phyloP scores from a whole-genome alignment of 2,329 filamentous ascomycete species.

The Neonectria hederae region DNA sequence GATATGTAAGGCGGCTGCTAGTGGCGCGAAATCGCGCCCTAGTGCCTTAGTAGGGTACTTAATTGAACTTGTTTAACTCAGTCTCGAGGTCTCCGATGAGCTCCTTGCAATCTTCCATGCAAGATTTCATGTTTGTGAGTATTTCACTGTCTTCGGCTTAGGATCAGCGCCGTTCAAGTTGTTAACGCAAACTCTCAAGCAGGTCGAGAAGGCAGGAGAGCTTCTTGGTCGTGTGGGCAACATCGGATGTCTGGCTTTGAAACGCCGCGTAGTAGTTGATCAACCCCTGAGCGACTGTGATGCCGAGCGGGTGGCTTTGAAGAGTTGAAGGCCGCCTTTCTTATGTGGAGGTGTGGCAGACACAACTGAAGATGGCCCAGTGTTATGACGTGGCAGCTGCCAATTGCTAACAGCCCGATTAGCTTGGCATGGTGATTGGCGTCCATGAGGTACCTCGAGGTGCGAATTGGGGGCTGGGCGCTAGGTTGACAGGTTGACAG shows the following conservation, averaged over 20 bases:
- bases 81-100: conserved; percentile 42
- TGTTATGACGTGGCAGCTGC: too few species aligned
- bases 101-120: conserved; percentile 41
- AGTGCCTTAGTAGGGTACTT: neutral
- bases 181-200: conserved; percentile 37
- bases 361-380: too few species aligned
- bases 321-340: too few species aligned
- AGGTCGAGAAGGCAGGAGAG: conserved; percentile 38
- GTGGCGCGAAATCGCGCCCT: neutral
- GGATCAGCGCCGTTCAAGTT: conserved; percentile 31
- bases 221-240: conserved; percentile 39
- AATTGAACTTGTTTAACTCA: conserved; percentile 41
- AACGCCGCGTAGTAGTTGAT: conserved; percentile 47
- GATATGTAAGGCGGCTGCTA: conserved; percentile 40
- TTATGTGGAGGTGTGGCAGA: too few species aligned
- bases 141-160: conserved; percentile 31
- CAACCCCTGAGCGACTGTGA: conserved; percentile 47
- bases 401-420: too few species aligned
- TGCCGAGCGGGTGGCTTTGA: conserved; percentile 41
- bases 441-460: too few species aligned
- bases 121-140: conserved; percentile 38
- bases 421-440: too few species aligned
- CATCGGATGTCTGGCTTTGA: conserved; percentile 35
- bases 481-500: too few species aligned
- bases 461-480: too few species aligned